phyloP scores from a whole-genome alignment of 106 monocot species.

The Amphibolis antarctica region DNA sequence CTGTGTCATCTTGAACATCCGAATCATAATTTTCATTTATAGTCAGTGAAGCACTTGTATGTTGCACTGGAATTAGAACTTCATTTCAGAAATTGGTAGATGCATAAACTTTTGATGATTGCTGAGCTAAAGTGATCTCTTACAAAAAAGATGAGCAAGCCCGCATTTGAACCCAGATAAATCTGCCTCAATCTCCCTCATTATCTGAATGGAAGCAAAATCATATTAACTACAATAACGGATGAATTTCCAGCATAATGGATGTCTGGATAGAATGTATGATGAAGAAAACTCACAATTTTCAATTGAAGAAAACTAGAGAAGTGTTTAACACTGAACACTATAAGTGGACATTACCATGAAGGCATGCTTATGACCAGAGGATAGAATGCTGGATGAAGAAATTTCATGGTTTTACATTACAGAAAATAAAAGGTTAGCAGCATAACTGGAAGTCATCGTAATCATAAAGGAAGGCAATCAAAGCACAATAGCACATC shows the following conservation, averaged over 20 bases:
- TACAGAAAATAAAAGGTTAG: no score
- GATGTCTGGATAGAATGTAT: no score
- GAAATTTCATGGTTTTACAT: no score
- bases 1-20: conserved; percentile 94
- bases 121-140: conserved; percentile 8
- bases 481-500: no score
- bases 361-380: no score
- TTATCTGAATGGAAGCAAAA: conserved; percentile 32
- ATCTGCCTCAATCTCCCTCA: conserved; percentile 70
- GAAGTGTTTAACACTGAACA: no score
- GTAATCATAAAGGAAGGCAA: no score
- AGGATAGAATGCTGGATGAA: no score
- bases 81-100: not conserved
- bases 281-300: no score
- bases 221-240: not conserved
- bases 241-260: not conserved
- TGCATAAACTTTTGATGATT: not conserved
- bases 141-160: conserved; percentile 94
- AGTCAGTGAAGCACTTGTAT: conserved; percentile 96
- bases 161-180: conserved; percentile 81
- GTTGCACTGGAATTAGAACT: conserved; percentile 61
- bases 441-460: no score
- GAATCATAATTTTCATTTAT: conserved; percentile 98
- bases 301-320: no score
- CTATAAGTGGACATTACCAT: no score